phyloP scores from a whole-genome alignment of 805 yeast genomes.

The Wickerhamiella musiphila region DNA sequence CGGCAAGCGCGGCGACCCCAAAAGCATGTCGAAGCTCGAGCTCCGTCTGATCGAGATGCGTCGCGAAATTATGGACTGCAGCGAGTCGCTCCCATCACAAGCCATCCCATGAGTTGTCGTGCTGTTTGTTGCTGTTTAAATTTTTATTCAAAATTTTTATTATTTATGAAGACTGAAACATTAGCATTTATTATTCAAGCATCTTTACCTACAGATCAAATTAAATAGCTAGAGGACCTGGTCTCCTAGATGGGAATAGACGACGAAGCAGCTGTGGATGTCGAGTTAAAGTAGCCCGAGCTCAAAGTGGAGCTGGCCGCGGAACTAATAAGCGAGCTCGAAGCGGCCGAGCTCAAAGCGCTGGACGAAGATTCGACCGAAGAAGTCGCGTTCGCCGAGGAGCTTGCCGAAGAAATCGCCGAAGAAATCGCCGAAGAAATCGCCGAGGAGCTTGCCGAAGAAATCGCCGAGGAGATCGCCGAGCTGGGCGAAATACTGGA shows the following conservation, averaged over 20 bases:
- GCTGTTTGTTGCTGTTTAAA: background rate
- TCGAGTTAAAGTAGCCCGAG: background rate
- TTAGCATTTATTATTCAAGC: background rate
- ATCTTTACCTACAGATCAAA: background rate
- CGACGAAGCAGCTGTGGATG: background rate
- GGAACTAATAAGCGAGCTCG: no score
- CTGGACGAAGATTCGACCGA: no score
- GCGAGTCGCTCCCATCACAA: background rate
- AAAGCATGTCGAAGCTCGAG: constrained; percentile 52
- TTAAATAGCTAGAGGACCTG: background rate
- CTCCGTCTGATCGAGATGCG: constrained; percentile 47
- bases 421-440: no score
- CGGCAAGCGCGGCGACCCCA: constrained; percentile 27
- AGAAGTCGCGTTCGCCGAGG: no score
- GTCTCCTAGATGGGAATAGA: background rate
- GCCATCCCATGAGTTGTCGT: no score
- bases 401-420: no score
- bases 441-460: background rate
- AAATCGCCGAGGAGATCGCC: background rate
- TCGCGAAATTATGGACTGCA: constrained; percentile 15
- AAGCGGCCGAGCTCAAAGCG: no score
- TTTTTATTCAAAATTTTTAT: background rate
- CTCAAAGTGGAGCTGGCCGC: no score
- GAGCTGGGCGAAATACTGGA: background rate
- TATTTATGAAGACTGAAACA: background rate